phyloP scores from a whole-genome alignment of 2,329 filamentous ascomycete species.

The Tolypocladium album region DNA sequence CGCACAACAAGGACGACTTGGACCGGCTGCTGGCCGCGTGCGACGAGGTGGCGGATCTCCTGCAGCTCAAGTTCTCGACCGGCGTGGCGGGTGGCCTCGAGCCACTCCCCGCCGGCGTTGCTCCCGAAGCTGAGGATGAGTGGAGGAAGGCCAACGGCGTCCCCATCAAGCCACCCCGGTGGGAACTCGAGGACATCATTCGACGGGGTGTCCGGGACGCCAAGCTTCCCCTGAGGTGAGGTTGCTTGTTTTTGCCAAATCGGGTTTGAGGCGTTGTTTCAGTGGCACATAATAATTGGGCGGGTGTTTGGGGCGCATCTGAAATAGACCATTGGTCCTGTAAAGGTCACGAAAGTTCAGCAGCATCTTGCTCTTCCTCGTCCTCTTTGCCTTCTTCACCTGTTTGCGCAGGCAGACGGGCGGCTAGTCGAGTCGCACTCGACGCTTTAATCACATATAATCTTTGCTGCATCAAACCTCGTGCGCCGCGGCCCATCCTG shows the following conservation, averaged over 20 bases:
- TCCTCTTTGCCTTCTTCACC: slow-evolving; percentile 1
- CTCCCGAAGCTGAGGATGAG: slow-evolving; percentile 61
- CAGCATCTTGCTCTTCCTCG: neutral
- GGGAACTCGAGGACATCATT: slow-evolving; percentile 76
- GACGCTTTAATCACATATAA: neutral
- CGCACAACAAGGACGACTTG: slow-evolving; percentile 97
- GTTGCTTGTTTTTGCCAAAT: neutral
- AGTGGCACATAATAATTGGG: slow-evolving; percentile 2
- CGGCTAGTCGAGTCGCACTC: neutral
- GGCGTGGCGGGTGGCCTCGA: slow-evolving; percentile 83
- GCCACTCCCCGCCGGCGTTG: slow-evolving; percentile 60
- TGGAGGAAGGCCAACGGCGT: slow-evolving; percentile 52
- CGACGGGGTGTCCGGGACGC: slow-evolving; percentile 64
- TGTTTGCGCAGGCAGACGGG: neutral
- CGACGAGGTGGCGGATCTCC: slow-evolving; percentile 81
- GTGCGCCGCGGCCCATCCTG: neutral
- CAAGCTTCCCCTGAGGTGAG: slow-evolving; percentile 58
- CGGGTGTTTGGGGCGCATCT: slow-evolving; percentile 10
- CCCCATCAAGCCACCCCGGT: slow-evolving; percentile 66
- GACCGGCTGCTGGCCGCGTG: slow-evolving; percentile 83
- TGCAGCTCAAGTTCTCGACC: slow-evolving; percentile 96
- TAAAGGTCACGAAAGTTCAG: slow-evolving; percentile 1
- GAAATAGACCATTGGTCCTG: slow-evolving; percentile 4
- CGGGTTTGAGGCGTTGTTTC: slow-evolving; percentile 11
- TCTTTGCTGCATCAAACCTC: neutral